Evolutionary conservation across 192 early-diverging fungal species (phyloP), one percentile per base, ranked within the genome.

Genomic region (Linnemannia exigua): DNA sequence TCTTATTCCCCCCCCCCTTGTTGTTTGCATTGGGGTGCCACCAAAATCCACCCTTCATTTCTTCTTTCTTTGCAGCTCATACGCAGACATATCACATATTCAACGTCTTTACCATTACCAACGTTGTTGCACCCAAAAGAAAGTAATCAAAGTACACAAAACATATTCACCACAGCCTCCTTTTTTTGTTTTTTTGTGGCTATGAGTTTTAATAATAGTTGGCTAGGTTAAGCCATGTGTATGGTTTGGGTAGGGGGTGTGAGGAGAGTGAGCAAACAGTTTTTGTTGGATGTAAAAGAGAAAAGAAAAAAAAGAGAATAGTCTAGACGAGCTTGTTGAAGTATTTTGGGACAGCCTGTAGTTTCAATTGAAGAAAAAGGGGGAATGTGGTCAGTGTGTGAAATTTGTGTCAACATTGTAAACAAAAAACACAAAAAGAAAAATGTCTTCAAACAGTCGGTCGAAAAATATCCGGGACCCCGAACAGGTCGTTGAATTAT

Each of bases 311-410:
- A 41, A 51, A 46, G 52, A 63, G 41, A 58, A 66, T n/a, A 68
- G 58, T 83, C 81, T 84, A 84, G n/a, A 70, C 82, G 67, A 84
- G 82, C 82, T 84, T 84, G 76, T 0, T 31, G 63, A 73, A 84
- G 82, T 84, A 84, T 77, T 84, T 79, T 75, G 82, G 82, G 35
- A 75, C 82, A 61, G 82, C 82, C 82, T 84, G 54, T 35, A 36
- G 1, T 44, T 44, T 35, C n/a, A 11, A 25, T 9, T 15, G 12
- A 33, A 31, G 16, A 70, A n/a, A 61, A 70, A 46, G 8, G 44
- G 51, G 28, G 17, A 31, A 46, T 58, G 12, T 28, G 76, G 17
- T 41, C 14, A 38, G 41, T 79, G 52, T 25, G 35, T 61, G n/a
- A 15, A 28, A 17, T 15, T 28, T 31, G 22, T 6, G 28, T 54